Evolutionary conservation across 2,329 filamentous ascomycete species (phyloP).

Genomic region (Aureobasidium sp.): DNA sequence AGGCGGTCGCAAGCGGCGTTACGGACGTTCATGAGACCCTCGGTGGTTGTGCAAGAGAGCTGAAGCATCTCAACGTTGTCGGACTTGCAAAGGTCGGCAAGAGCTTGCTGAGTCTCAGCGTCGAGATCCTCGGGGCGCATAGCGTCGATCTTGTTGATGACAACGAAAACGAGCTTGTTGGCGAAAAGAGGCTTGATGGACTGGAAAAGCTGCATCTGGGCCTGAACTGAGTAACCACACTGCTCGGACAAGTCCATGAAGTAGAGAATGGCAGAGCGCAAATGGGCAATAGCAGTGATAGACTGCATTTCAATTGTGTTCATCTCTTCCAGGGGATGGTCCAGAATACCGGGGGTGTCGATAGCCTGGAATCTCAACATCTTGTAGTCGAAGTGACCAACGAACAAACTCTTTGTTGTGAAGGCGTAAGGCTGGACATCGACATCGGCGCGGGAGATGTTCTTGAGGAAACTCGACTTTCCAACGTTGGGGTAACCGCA

Average conservation of each 20-base stretch:
- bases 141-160: constrained; percentile 98
- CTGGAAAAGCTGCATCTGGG: constrained; percentile 91
- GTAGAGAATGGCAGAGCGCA: constrained; percentile 90
- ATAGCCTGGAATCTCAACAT: constrained; percentile 86
- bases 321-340: constrained; percentile 98
- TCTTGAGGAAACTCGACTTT: constrained; percentile 92
- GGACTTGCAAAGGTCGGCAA: constrained; percentile 73
- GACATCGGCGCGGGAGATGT: constrained; percentile 87
- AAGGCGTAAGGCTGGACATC: constrained; percentile 98
- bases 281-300: constrained; percentile 94
- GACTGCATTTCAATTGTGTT: constrained; percentile 99
- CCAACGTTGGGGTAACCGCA: constrained; percentile 97
- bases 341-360: constrained; percentile 95
- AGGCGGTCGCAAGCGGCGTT: constrained; percentile 90
- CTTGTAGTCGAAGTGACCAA: constrained; percentile 97
- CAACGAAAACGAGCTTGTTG: constrained; percentile 94
- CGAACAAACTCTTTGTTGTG: constrained; percentile 94
- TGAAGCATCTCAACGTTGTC: constrained; percentile 89
- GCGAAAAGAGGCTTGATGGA: constrained; percentile 95
- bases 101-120: constrained; percentile 63
- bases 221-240: constrained; percentile 86
- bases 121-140: constrained; percentile 80
- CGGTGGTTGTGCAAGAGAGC: constrained; percentile 87
- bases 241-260: constrained; percentile 98
- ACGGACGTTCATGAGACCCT: constrained; percentile 90